phyloP scores from a whole-genome alignment of 345 rosid genomes.

The Odontarrhena argentea region DNA sequence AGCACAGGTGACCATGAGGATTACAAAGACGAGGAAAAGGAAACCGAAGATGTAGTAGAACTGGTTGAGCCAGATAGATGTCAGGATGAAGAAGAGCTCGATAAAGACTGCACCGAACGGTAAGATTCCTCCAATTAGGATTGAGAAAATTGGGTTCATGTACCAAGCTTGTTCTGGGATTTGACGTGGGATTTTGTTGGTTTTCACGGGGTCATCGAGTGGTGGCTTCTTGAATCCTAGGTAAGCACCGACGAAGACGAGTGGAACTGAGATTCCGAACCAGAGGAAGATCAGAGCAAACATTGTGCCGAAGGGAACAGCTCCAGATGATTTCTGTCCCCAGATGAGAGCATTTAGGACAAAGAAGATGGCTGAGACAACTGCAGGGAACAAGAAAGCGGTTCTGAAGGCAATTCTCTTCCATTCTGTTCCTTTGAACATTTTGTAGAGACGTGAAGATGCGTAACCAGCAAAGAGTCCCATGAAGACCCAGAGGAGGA shows the following conservation, averaged over 20 bases:
- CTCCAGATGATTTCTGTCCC: slow-evolving; percentile 88
- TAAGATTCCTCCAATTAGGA: slow-evolving; percentile 74
- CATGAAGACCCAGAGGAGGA: slow-evolving; percentile 83
- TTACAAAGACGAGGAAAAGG: slow-evolving; percentile 71
- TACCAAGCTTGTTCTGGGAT: slow-evolving; percentile 90
- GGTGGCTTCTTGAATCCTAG: slow-evolving; percentile 75
- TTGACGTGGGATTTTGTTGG: slow-evolving; percentile 80
- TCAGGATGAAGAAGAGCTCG: slow-evolving; percentile 83
- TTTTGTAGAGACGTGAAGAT: slow-evolving; percentile 62
- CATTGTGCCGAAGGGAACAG: slow-evolving; percentile 91
- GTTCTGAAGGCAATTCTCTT: slow-evolving; percentile 72
- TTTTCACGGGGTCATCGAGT: slow-evolving; percentile 74
- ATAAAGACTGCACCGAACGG: slow-evolving; percentile 87
- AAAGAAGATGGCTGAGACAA: slow-evolving; percentile 63
- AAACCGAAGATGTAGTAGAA: slow-evolving; percentile 87
- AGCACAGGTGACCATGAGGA: slow-evolving; percentile 71
- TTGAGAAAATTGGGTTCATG: slow-evolving; percentile 77
- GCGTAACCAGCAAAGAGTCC: slow-evolving; percentile 78
- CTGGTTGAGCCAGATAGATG: slow-evolving; percentile 90
- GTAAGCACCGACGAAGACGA: slow-evolving; percentile 67
- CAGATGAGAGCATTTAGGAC: slow-evolving; percentile 73
- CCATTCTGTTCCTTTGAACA: slow-evolving; percentile 84
- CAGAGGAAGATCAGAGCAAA: slow-evolving; percentile 71
- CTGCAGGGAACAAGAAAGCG: slow-evolving; percentile 73
- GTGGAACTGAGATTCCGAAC: slow-evolving; percentile 83